Base-by-base conservation (phyloP, 495 filamentous ascomycete genomes). In the Aspergillus hancockii region DNA sequence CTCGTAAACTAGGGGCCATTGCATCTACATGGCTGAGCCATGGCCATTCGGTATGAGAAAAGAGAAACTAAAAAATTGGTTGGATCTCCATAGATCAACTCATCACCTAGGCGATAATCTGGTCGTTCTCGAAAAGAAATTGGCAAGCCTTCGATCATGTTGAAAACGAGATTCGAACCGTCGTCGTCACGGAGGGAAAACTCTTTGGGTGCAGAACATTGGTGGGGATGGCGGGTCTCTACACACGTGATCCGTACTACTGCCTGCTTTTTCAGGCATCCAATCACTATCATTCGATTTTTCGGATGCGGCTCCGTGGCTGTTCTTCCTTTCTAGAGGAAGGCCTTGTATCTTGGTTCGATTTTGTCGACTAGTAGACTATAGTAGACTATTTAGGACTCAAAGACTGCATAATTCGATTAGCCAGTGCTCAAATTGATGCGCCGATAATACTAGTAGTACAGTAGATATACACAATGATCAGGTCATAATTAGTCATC, bases 1-100 rank as follows among this genome's bases (percentile, higher is more conserved):
- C 84, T 70, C 91, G 88, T 54, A 90, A 73, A 59, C 83, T 83
- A 52, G 71, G 77, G 54, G 77, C 83, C 90, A 93, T 92, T 47
- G 28, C 68, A 56, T 60, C 34, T 49, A 60, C 65, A 67, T 71
- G 49, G 56, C 63, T 46, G 21, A 23, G 22, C 52, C 41, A 46
- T 18, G 32, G 22, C 32, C 19, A 49, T 3, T 40, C 2, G 10
- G 34, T 23, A 40, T 14, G 19, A 16, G 13, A 23, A 19, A 16
- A 16, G 32, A 25, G 34, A 52, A 52, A 52, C 30, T 52, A 47
- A 47, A 47, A 47, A 47, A 22, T 47, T 47, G 6, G 21, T 22
- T 10, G 9, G 8, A 23, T 47, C 21, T n/a, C 43, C 43, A 47
- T 49, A 22, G 23, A 32, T n/a, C 32, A 46, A 34, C 6, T 12